Conservation (phyloP, 169 alveolate genomes). For the Plasmodium relictum region DNA sequence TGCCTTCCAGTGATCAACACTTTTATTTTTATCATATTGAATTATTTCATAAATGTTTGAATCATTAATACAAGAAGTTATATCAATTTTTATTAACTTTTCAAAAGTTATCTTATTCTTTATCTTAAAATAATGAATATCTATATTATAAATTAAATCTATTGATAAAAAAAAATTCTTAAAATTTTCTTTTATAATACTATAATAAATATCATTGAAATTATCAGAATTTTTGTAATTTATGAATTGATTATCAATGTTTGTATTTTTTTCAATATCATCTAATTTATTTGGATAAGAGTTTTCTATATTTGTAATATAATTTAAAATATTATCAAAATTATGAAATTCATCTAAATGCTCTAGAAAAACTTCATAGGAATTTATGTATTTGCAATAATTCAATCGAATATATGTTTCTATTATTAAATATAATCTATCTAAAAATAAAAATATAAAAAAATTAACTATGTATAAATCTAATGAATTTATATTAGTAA, state of each 20-base stretch:
- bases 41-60: conserved; percentile 56
- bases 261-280: background rate
- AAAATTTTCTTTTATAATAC: conserved; percentile 25
- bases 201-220: conserved; percentile 13
- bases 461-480: conserved; percentile 50
- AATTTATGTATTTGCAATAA: background rate
- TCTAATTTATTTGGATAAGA: background rate
- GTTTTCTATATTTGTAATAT: background rate
- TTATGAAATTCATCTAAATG: conserved; percentile 27
- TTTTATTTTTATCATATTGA: conserved; percentile 40
- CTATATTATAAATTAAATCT: conserved; percentile 53
- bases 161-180: conserved; percentile 45
- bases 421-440: conserved; percentile 49
- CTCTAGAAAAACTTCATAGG: conserved; percentile 16
- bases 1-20: conserved; percentile 36
- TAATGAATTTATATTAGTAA: conserved; percentile 31
- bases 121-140: conserved; percentile 52
- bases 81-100: conserved; percentile 45
- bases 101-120: conserved; percentile 59
- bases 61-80: conserved; percentile 53
- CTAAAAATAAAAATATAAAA: conserved; percentile 72
- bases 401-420: conserved; percentile 67
- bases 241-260: background rate
- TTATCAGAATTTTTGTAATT: background rate
- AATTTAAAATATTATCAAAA: conserved; percentile 35